A percentile compares a stretch with the other conserved stretches of the same genome.
Conservation (phyloP, 176 grass and related monocot species). For the Hsuehochloa calcarea region DNA sequence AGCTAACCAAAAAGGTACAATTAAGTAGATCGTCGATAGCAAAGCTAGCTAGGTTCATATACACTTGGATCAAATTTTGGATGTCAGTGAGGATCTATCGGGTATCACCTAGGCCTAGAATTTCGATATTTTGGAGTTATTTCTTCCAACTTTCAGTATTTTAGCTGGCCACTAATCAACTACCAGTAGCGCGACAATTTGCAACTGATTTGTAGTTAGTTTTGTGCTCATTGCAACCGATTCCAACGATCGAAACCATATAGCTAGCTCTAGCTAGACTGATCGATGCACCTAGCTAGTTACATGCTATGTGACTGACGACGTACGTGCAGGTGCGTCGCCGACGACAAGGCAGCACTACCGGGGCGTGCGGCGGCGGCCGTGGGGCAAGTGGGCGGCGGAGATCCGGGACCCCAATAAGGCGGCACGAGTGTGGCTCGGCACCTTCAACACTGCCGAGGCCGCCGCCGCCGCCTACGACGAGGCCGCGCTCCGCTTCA, state of each 20-base stretch:
- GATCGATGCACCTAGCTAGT: background rate
- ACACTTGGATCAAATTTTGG: background rate
- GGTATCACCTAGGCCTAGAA: background rate
- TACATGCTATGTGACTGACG: background rate
- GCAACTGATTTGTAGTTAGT: background rate
- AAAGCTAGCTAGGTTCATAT: background rate
- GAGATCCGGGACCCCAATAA: slow-evolving; percentile 76
- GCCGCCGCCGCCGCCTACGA: slow-evolving; percentile 68
- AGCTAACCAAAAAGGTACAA: background rate
- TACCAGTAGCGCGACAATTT: background rate
- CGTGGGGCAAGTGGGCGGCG: slow-evolving; percentile 84
- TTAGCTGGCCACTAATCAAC: background rate
- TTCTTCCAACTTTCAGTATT: background rate
- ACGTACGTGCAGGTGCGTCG: background rate
- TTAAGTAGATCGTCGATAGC: background rate
- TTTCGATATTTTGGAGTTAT: background rate
- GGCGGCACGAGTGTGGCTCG: slow-evolving; percentile 77
- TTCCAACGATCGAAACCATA: background rate
- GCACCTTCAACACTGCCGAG: slow-evolving; percentile 75
- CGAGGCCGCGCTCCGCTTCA: slow-evolving; percentile 67
- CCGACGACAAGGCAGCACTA: slow-evolving; percentile 40
- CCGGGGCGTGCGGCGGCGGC: slow-evolving; percentile 63
- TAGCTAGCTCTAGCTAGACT: background rate
- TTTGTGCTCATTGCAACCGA: background rate
- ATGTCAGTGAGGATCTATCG: background rate